These are phyloP conservation scores for Hemisphaericaspora subhashii DNA, from an alignment of 1,139 yeast genomes.

Conservation along the genomic window DNA sequence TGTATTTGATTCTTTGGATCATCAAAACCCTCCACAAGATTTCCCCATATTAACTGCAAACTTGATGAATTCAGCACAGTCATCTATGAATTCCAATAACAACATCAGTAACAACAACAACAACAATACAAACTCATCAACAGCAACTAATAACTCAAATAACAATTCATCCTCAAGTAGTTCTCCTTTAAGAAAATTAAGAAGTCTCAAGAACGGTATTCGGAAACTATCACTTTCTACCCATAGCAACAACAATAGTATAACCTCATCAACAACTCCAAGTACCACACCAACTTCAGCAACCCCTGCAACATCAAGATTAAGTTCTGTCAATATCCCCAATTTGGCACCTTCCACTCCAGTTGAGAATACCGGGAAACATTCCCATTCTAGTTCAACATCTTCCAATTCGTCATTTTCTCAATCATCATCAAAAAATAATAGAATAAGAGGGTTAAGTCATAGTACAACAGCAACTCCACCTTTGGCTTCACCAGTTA, in stretches of 20 bases:
- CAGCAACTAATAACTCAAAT: constrained; percentile 5
- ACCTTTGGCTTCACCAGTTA: constrained; percentile 39
- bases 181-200: constrained; percentile 25
- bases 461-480: constrained; percentile 31
- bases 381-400: constrained; percentile 13
- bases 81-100: constrained; percentile 15
- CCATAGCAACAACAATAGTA: constrained; percentile 7
- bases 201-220: constrained; percentile 39
- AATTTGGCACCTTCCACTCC: constrained; percentile 2
- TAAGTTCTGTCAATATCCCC: constrained; percentile 1
- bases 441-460: constrained; percentile 15
- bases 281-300: no score
- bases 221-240: constrained; percentile 29
- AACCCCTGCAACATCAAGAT: constrained; percentile 14
- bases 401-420: constrained; percentile 14
- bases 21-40: constrained; percentile 14
- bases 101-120: background rate
- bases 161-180: constrained; percentile 8
- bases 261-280: constrained; percentile 6
- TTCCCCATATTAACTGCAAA: constrained; percentile 20
- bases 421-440: constrained; percentile 9
- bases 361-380: background rate
- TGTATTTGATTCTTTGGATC: constrained; percentile 29
- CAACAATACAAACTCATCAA: constrained; percentile 6
- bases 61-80: constrained; percentile 6